Evolutionary conservation across 441 rosid species (phyloP).

Genomic region (Adansonia gregorii): DNA sequence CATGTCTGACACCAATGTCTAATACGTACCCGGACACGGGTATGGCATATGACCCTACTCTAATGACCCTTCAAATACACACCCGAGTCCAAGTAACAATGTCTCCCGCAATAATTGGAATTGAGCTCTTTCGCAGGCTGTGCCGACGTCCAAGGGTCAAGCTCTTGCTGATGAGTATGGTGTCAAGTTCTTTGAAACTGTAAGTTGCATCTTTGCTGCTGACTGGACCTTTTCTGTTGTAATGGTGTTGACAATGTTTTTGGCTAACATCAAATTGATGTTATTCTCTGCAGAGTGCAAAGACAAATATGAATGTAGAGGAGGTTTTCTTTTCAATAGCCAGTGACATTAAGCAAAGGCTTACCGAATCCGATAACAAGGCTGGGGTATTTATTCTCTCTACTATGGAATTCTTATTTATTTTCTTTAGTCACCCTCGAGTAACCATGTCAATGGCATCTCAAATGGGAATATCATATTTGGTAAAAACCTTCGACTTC

Average conservation of each 20-base stretch:
- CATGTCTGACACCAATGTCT: too few relatives aligned
- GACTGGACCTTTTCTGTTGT: not conserved
- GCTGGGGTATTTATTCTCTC: slow-evolving; percentile 37
- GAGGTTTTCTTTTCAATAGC: slow-evolving; percentile 58
- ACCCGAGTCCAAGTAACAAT: too few relatives aligned
- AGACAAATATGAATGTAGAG: slow-evolving; percentile 55
- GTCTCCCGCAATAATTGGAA: not conserved
- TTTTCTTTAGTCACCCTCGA: not conserved
- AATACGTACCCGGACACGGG: too few relatives aligned
- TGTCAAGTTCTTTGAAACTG: slow-evolving; percentile 59
- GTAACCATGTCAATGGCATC: not conserved
- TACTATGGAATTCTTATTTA: not conserved
- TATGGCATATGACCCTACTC: too few relatives aligned
- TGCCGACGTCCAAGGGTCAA: slow-evolving; percentile 54
- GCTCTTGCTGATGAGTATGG: slow-evolving; percentile 62
- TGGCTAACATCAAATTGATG: too few relatives aligned
- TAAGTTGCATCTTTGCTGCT: slow-evolving; percentile 33
- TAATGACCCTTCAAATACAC: too few relatives aligned
- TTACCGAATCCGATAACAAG: slow-evolving; percentile 48
- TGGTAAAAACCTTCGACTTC: not conserved
- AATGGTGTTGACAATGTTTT: not conserved
- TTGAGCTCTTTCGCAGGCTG: slow-evolving; percentile 39
- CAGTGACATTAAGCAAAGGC: slow-evolving; percentile 53
- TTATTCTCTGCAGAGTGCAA: slow-evolving; percentile 44
- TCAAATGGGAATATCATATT: not conserved